Percentiles rank a stretch among this genome's conserved stretches.
Evolutionary conservation across 2,329 filamentous ascomycete genomes (phyloP).

Genomic region (Akanthomyces dipterigenus): DNA sequence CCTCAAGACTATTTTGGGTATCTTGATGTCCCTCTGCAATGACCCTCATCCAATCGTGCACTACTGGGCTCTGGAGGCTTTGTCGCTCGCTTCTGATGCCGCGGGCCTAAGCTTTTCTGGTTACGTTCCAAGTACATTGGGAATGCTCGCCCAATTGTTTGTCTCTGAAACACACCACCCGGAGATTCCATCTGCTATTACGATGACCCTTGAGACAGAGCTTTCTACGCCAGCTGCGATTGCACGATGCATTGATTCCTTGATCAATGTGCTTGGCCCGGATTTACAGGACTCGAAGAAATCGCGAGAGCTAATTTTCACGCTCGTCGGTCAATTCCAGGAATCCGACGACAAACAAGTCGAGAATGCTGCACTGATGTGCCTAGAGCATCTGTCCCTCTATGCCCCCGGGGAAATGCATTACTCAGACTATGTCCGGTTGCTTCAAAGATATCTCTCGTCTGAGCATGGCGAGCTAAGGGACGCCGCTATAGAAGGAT

Average conservation of each 20-base stretch:
- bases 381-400: slow-evolving; percentile 83
- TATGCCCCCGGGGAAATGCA: slow-evolving; percentile 87
- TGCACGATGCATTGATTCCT: slow-evolving; percentile 82
- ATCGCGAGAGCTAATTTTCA: slow-evolving; percentile 86
- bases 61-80: slow-evolving; percentile 88
- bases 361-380: slow-evolving; percentile 70
- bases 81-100: slow-evolving; percentile 81
- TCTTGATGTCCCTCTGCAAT: slow-evolving; percentile 94
- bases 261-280: slow-evolving; percentile 92
- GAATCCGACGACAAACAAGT: slow-evolving; percentile 65
- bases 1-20: slow-evolving; percentile 92
- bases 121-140: slow-evolving; percentile 83
- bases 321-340: slow-evolving; percentile 75
- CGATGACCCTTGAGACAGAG: slow-evolving; percentile 86
- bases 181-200: slow-evolving; percentile 70
- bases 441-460: slow-evolving; percentile 70
- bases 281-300: slow-evolving; percentile 91
- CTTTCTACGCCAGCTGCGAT: slow-evolving; percentile 76
- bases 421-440: slow-evolving; percentile 74
- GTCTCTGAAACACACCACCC: slow-evolving; percentile 85
- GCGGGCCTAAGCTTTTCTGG: slow-evolving; percentile 87
- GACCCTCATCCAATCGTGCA: slow-evolving; percentile 94
- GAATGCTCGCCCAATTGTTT: slow-evolving; percentile 91
- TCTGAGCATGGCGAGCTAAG: slow-evolving; percentile 63
- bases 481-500: slow-evolving; percentile 75